Conservation (phyloP, 139 green algal genomes). For the Chlamydomonas applanata region DNA sequence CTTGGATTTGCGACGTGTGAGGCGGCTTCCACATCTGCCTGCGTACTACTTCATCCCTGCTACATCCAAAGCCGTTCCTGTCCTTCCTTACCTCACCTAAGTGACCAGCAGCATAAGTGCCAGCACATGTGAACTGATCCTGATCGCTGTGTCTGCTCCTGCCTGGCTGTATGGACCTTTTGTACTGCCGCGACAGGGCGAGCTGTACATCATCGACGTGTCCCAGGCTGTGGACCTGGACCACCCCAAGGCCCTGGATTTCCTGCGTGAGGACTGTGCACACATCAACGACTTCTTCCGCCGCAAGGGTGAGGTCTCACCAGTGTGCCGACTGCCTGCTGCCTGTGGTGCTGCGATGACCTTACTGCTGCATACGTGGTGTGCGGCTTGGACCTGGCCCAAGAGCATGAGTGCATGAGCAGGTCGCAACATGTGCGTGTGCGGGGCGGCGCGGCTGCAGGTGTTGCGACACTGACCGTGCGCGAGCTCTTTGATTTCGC, state of each 20-base stretch:
- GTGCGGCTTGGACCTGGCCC: no score
- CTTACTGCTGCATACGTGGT: no score
- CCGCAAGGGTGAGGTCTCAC: constrained; percentile 43
- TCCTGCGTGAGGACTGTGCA: constrained; percentile 90
- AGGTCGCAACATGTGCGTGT: no score
- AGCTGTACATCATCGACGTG: constrained; percentile 92
- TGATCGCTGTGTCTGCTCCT: constrained; percentile 3
- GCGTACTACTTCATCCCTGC: constrained; percentile 19
- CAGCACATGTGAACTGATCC: no score
- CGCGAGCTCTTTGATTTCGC: constrained; percentile 97
- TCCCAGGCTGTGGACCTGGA: constrained; percentile 96
- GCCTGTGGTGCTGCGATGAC: neutral
- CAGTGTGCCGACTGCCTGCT: no score
- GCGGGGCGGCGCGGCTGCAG: constrained; percentile 9
- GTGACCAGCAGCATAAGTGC: no score
- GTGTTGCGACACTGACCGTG: constrained; percentile 61
- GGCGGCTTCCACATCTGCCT: constrained; percentile 8
- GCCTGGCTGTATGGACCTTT: neutral
- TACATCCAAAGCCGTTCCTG: no score
- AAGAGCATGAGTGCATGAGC: no score
- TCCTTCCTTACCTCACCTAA: no score
- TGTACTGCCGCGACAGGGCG: constrained; percentile 41
- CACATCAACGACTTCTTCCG: constrained; percentile 96
- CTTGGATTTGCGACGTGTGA: constrained; percentile 26
- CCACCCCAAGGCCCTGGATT: constrained; percentile 95